Evolutionary conservation across 2,329 filamentous ascomycete species (phyloP).

Genomic region (Aureobasidium pullulans): DNA sequence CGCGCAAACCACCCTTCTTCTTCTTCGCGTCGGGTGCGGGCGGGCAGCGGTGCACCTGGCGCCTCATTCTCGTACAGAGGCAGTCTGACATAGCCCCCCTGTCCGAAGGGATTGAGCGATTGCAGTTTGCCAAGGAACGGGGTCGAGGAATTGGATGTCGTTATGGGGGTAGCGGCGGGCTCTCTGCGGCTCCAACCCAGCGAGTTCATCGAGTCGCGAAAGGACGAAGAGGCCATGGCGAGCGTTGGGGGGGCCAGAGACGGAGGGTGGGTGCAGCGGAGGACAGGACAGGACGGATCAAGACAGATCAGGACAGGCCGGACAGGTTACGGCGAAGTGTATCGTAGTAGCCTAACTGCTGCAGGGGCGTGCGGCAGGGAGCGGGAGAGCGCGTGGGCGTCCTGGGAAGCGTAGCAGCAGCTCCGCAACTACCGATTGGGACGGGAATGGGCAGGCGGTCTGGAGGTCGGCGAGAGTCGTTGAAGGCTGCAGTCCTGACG

Average conservation of each 20-base stretch:
- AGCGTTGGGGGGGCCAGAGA: neutral
- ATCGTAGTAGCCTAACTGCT: neutral
- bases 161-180: constrained; percentile 61
- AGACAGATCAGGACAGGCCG: constrained; percentile 1
- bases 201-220: constrained; percentile 90
- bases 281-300: neutral
- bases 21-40: constrained; percentile 77
- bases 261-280: neutral
- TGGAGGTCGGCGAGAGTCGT: neutral
- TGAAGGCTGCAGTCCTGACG: constrained; percentile 9
- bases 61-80: constrained; percentile 70
- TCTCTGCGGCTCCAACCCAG: constrained; percentile 89
- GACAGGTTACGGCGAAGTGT: constrained; percentile 1
- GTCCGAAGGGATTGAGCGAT: constrained; percentile 79
- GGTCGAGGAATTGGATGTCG: constrained; percentile 64
- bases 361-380: constrained; percentile 11
- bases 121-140: constrained; percentile 74
- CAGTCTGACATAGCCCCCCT: constrained; percentile 80
- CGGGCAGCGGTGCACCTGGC: constrained; percentile 77
- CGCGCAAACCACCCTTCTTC: constrained; percentile 92
- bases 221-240: constrained; percentile 75
- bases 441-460: neutral
- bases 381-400: constrained; percentile 14
- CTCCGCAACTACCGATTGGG: constrained; percentile 16
- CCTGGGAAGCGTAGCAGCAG: constrained; percentile 1